A percentile compares a stretch with the other conserved stretches of the same genome.
Evolutionary conservation across 2,329 filamentous ascomycete species (phyloP).

Genomic region (Aspergillus flavus): DNA sequence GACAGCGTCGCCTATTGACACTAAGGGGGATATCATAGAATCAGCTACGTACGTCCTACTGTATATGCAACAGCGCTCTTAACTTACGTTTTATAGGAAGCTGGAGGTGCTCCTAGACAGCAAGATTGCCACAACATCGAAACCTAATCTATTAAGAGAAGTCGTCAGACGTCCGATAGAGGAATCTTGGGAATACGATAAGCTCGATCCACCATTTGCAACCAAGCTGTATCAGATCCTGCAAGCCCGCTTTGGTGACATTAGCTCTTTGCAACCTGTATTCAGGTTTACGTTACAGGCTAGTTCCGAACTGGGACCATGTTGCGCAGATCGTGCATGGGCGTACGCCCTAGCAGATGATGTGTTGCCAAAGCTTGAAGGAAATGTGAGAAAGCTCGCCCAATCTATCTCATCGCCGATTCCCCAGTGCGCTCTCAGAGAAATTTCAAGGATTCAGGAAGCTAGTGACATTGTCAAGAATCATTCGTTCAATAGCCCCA

Average conservation of each 20-base stretch:
- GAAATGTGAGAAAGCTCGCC: conserved; percentile 32
- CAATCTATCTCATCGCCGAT: conserved; percentile 1
- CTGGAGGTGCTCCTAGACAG: conserved; percentile 78
- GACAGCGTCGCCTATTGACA: conserved; percentile 94
- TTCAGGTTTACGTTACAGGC: conserved; percentile 64
- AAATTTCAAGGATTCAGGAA: conserved; percentile 60
- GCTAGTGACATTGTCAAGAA: conserved; percentile 60
- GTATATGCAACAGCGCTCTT: neutral
- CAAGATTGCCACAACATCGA: conserved; percentile 76
- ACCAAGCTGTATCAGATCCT: conserved; percentile 68
- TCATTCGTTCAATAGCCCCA: conserved; percentile 50
- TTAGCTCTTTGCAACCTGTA: conserved; percentile 56
- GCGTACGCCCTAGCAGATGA: conserved; percentile 66
- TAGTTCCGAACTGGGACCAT: conserved; percentile 71
- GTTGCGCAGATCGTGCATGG: conserved; percentile 87
- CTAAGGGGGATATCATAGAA: conserved; percentile 70
- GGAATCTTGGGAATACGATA: conserved; percentile 60
- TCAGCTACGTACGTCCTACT: conserved; percentile 58
- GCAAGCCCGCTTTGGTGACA: conserved; percentile 53
- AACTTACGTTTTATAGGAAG: conserved; percentile 46
- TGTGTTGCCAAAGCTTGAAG: conserved; percentile 64
- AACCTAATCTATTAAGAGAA: conserved; percentile 61
- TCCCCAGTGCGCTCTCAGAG: conserved; percentile 51
- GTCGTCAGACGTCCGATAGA: conserved; percentile 63
- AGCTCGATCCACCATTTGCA: conserved; percentile 55